These are phyloP conservation scores for Pleodorina starrii DNA, from an alignment of 139 green algal genomes.

Conservation along the genomic window DNA sequence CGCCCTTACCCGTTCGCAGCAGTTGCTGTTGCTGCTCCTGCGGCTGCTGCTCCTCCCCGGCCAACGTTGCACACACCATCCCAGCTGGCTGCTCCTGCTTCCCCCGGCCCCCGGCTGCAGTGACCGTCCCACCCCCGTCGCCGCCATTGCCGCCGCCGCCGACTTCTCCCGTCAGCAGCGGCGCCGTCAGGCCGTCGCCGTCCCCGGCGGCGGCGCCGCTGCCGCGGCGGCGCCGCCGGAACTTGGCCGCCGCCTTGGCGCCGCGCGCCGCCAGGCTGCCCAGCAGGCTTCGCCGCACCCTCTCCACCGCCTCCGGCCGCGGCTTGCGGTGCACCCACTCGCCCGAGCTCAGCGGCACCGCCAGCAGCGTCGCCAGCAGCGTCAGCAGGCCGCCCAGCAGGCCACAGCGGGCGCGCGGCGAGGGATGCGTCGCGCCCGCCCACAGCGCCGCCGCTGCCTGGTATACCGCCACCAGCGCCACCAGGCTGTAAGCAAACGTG, in stretches of 20 bases:
- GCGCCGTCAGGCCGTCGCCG: not conserved
- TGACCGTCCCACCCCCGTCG: not conserved
- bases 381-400: slow-evolving; percentile 51
- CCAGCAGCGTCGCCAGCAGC: slow-evolving; percentile 64
- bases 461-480: slow-evolving; percentile 70
- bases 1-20: too few relatives aligned
- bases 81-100: not conserved
- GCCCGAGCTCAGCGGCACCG: slow-evolving; percentile 56
- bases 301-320: slow-evolving; percentile 34
- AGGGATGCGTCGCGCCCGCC: not conserved
- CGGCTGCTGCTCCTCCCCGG: not conserved
- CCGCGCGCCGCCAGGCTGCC: not conserved
- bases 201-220: not conserved
- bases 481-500: slow-evolving; percentile 50
- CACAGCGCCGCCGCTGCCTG: slow-evolving; percentile 58
- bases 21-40: not conserved
- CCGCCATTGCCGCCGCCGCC: not conserved
- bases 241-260: not conserved
- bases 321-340: slow-evolving; percentile 36
- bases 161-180: not conserved
- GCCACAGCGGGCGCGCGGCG: not conserved
- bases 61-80: not conserved
- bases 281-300: slow-evolving; percentile 10
- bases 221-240: not conserved
- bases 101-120: too few relatives aligned